These are phyloP conservation scores for Cyanodermella asteris DNA, from an alignment of 2,329 filamentous ascomycete genomes.

Conservation along the genomic window DNA sequence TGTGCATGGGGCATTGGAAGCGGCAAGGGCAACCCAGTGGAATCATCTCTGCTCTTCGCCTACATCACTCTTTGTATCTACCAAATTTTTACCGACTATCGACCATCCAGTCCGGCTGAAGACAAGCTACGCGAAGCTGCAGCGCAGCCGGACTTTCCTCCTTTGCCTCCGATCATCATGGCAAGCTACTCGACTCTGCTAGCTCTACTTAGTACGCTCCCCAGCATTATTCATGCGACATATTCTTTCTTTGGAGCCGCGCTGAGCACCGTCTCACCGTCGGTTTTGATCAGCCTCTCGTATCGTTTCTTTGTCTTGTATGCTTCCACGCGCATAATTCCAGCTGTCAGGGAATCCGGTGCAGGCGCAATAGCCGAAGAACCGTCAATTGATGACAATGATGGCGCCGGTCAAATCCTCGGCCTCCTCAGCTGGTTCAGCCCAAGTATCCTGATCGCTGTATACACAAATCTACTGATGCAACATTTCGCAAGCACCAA, in stretches of 20 bases:
- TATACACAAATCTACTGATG: conserved; percentile 86
- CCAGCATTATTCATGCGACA: conserved; percentile 59
- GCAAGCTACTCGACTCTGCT: conserved; percentile 86
- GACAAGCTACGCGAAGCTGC: conserved; percentile 30
- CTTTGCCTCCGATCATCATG: conserved; percentile 95
- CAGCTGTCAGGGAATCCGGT: conserved; percentile 71
- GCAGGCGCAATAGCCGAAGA: conserved; percentile 66
- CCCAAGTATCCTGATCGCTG: conserved; percentile 79
- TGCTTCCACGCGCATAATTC: conserved; percentile 85
- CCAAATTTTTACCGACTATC: conserved; percentile 97
- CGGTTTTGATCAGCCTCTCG: conserved; percentile 80
- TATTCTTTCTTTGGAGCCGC: conserved; percentile 77
- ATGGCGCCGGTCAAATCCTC: conserved; percentile 58
- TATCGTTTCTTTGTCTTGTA: conserved; percentile 94
- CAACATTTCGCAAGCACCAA: conserved; percentile 74
- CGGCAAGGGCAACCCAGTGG: conserved; percentile 80
- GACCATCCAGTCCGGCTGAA: conserved; percentile 48
- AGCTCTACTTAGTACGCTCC: conserved; percentile 63
- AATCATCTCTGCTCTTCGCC: conserved; percentile 85
- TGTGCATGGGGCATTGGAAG: conserved; percentile 87
- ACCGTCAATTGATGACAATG: conserved; percentile 63
- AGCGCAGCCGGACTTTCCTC: conserved; percentile 58
- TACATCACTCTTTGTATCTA: conserved; percentile 98
- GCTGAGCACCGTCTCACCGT: conserved; percentile 86
- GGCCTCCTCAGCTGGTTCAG: conserved; percentile 84